Evolutionary conservation across 345 rosid genomes (phyloP), one percentile per base, ranked within the genome.

Genomic region (Erucastrum elatum): DNA sequence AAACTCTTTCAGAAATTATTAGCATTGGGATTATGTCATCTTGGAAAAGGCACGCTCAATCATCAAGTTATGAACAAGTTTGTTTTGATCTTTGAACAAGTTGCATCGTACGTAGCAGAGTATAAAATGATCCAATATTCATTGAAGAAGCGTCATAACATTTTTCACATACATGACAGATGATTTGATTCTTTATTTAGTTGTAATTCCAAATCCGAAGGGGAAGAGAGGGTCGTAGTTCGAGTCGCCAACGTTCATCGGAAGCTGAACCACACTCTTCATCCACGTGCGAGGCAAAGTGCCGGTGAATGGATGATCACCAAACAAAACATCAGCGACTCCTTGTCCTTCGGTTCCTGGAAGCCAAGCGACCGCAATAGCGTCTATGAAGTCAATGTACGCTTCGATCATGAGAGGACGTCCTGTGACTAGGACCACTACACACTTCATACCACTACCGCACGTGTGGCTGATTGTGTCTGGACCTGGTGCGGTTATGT

Each of bases 281-380:
- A 90, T 88, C 97, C 97, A 90, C 6, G 96, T 90, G 27, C 82
- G 81, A 15, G 97, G 70, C 55, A 90, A 85, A 72, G 84, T 90
- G 21, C 92, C 95, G 0, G 88, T 85, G 74, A 90, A 88, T 4
- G 88, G 90, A 58, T 85, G 83, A 49, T 90, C 90, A 17, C 94
- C 95, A 73, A 90, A 92, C 74, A 89, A 75, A 58, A 87, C 89
- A 81, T 88, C 97, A 3, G 94, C 78, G 26, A 90, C 85, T 2
- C 94, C 97, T 68, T 86, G 84, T 16, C 94, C 94, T 85, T 90
- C 97, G 8, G 84, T 86, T 68, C 91, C 95, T 0, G 91, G 95
- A 9, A 90, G 87, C 97, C 94, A 89, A 11, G 95, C 97, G 2
- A 92, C 91, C 4, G 87, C 89, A 10, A 89, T 77, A 64, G 90